Evolutionary conservation across 768 basidiomycete genomes (phyloP), one percentile per base, ranked within the genome.

Genomic region (Rhizopogon salebrosus): DNA sequence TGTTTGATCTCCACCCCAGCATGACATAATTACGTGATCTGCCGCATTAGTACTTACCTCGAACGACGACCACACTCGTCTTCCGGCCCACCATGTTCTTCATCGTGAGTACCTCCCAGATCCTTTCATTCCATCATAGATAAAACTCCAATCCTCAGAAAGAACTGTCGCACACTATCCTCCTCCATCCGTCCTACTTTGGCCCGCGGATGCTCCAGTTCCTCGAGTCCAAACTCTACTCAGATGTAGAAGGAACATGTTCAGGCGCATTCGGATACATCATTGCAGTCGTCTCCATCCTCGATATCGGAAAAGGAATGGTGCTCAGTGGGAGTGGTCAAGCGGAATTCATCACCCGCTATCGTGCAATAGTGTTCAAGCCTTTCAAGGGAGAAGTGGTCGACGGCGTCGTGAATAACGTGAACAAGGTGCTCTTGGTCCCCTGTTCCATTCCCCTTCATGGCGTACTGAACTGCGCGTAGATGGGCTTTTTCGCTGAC

Each of bases 311-410:
- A 31, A 88, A 91, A 70, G 95, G 94, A 8, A 90, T 92, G 80
- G 89, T 98, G 13, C 73, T 95, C 41, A 83, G 87, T 51, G 92
- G 92, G 7, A 93, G 87, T 31, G 95, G 94, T 1, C 92, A 95
- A 71, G 97, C 97, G 4, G 92, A 98, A 72, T 99, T 99, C 69
- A 80, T 92, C 57, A 92, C 93, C 20, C 78, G 88, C 51, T 99
- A 98, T 71, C 85, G 89, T 24, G 97, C 97, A 6, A 93, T 99
- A 58, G 95, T 99, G 18, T 98, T 97, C 81, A 95, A 98, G 70
- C 97, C 97, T n/a, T 98, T 98, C 80, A 97, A 98, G 70, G 95
- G 94, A 9, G 95, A 99, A 67, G 95, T 98, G 4, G 90, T 99
- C 16, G 97, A 99, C 67, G 95, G 93, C 0, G 86, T 94, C 3